Evolutionary conservation across 768 basidiomycete genomes (phyloP), one percentile per base, ranked within the genome.

Genomic region (Saitozyma sp.): DNA sequence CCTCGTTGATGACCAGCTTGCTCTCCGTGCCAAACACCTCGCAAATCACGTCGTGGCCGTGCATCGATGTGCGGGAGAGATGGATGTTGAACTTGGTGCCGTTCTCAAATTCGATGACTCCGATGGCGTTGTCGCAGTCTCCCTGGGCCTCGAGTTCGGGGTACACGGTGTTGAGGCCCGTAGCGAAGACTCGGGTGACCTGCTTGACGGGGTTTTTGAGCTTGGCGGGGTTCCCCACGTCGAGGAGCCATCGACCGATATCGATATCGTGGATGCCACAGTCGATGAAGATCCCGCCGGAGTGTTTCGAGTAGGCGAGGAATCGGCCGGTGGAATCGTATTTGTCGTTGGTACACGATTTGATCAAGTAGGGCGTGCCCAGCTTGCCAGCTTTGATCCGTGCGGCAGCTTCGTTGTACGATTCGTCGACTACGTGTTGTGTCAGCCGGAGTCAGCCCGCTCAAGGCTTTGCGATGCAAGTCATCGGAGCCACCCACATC

Each of bases 91-190:
- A 57, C 11, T 54, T 54, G n/a, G 42, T 37, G 8, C 64, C 67
- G 50, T 64, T 62, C 42, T 52, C 59, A 54, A 63, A 66, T 53
- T 65, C 67, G 52, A 71, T 62, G 13, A 66, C 49, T 7, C 58
- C 61, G 9, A 66, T n/a, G 1, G 67, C 70, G 40, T 65, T 71
- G 51, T 71, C 70, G 20, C 51, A 53, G 55, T 71, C 70, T 9
- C 58, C 48, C 11, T 54, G 14, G 11, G 64, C 43, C 6, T 54
- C 54, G 14, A 71, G 55, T 42, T 68, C 66, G 43, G 66, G 70
- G 52, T 71, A 64, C 13, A 50, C 56, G 9, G 63, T 58, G 19
- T 53, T 60, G 16, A 56, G 53, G 3, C 70, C 70, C 9, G 56
- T 63, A 14, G 64, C 64, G 42, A 56, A 68, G 52, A 68, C 67